Evolutionary conservation across 441 rosid genomes (phyloP), one percentile per base, ranked within the genome.

Genomic region (Pelargonium myrrhifolium): DNA sequence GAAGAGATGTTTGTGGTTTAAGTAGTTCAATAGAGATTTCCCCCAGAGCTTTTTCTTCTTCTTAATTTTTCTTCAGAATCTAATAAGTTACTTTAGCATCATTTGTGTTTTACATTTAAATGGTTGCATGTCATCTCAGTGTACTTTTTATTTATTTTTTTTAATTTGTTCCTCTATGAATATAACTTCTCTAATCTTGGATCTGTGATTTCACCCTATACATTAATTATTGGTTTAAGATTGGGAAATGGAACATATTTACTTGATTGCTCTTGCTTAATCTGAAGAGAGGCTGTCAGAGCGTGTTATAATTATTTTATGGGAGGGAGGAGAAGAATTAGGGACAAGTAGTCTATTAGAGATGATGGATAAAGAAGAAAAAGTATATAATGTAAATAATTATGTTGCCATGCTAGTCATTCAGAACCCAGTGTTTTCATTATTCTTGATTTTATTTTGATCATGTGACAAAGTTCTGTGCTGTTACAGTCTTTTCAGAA

Each of bases 401-500:
- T 49, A 1, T 53, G 59, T 55, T 20, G 26, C 12, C 61, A 18
- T 55, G 10, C 21, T 55, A 14, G 20, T 11, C 26, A 20, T 55
- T 55, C 26, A 55, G 61, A 55, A 55, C 21, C 26, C 12, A 15
- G 11, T 35, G 39, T 9, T 35, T 9, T 18, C 26, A 18, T 1
- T 55, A 55, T 55, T 55, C 12, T 20, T 11, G 12, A 18, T 55
- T 20, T 18, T 31, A 11, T 42, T 42, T 42, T 42, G 12, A 9
- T 42, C 47, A 42, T 42, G 14, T 11, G 14, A 42, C 47, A 10
- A 55, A 55, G 61, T 18, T 18, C 61, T 55, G 2, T 55, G 26
- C 26, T 55, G 26, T 55, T 55, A 18, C 75, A 78, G 78, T 83
- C 84, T 76, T 85, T 80, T 73, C 87, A 86, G 76, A 80, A 83